Evolutionary conservation across 768 basidiomycete species (phyloP).

Genomic region (Neoboletus magnificus): DNA sequence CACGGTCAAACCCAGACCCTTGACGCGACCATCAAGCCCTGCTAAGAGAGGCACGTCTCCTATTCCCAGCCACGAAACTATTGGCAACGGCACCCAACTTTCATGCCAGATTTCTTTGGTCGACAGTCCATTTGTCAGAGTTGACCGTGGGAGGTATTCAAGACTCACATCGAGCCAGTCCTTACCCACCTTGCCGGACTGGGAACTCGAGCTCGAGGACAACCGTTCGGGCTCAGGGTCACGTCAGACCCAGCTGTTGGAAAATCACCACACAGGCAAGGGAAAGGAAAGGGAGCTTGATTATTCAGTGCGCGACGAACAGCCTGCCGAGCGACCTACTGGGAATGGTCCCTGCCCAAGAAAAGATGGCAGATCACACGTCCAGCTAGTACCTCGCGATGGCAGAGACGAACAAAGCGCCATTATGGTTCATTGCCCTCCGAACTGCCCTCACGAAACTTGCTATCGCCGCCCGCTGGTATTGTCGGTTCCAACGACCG

Average conservation of each 20-base stretch:
- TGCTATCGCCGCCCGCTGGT: not conserved
- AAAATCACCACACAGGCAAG: not conserved
- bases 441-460: constrained; percentile 17
- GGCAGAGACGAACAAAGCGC: constrained; percentile 5
- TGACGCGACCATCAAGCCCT: constrained; percentile 25
- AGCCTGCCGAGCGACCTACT: not conserved
- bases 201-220: not conserved
- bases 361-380: constrained; percentile 17
- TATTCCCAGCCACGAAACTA: not conserved
- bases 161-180: constrained; percentile 20
- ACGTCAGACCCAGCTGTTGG: not conserved
- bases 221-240: not conserved
- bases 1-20: constrained; percentile 24
- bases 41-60: constrained; percentile 2
- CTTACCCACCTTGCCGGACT: constrained; percentile 13
- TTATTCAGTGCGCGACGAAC: not conserved
- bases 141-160: constrained; percentile 19
- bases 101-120: not conserved
- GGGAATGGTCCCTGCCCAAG: not conserved
- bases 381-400: constrained; percentile 20
- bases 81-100: not conserved
- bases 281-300: constrained; percentile 1
- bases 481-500: not conserved
- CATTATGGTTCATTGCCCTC: constrained; percentile 20
- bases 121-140: constrained; percentile 19